Base-by-base conservation (phyloP, 257 asterid genomes). In the Oldenlandia corymbosa region DNA sequence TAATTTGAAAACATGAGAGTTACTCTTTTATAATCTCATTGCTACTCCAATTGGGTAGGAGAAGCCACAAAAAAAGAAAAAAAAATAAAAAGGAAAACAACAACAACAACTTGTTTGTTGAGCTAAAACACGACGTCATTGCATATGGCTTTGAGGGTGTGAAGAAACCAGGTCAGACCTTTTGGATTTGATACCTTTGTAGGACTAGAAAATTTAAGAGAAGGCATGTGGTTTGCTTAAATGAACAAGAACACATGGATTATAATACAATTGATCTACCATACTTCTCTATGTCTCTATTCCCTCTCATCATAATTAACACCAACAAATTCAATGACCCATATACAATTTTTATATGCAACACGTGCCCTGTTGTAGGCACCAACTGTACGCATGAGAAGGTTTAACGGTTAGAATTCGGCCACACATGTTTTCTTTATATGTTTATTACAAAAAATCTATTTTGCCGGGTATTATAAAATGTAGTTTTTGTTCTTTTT, bases 171-270 rank as follows among this genome's bases (percentile, higher is more conserved):
- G 23, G 45, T 24, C 43, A 31, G 9, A 5, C 11, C 60, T 37
- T 64, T 64, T 9, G 31, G 41, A 51, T 50, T 50, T 34, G 28
- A 17, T 31, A 51, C 8, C 5, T 16, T 45, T 1, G 62, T 32
- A 36, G 59, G 67, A 24, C 21, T n/a, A 23, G 21, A 51, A 30
- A 51, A 51, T 60, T 34, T 10, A 52, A 41, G 68, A 23, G 55
- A 18, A 18, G 1, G 60, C 73, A 61, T 47, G 69, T 72, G 73
- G 12, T 20, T 20, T 72, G 73, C 65, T 45, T 62, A 47, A 48
- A 46, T 41, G 62, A 63, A 26, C 39, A 52, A 60, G 11, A 31
- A 66, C 68, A 60, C 8, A n/a, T n/a, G n/a, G n/a, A n/a, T n/a
- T n/a, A n/a, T n/a, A n/a, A n/a, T n/a, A n/a, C n/a, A n/a, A n/a